phyloP scores from a whole-genome alignment of 1,139 yeast genomes.

The Saccharomyces hybrid region DNA sequence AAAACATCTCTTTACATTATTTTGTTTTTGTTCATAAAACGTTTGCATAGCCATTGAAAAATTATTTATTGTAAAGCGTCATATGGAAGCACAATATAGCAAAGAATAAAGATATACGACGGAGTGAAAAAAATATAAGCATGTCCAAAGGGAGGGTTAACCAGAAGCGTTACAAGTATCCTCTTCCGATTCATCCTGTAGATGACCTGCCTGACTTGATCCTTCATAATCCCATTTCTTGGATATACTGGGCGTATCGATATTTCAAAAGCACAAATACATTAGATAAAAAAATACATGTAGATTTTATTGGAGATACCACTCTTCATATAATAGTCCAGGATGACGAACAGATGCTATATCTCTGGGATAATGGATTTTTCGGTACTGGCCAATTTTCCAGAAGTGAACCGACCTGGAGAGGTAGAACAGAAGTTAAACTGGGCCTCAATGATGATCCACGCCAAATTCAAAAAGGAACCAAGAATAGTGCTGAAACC shows the following conservation, averaged over 20 bases:
- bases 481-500: slow-evolving; percentile 32
- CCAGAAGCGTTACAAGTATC: slow-evolving; percentile 30
- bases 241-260: slow-evolving; percentile 41
- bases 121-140: not conserved
- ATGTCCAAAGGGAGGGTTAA: slow-evolving; percentile 32
- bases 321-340: slow-evolving; percentile 33
- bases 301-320: slow-evolving; percentile 15
- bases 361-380: slow-evolving; percentile 79
- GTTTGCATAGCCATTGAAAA: not conserved
- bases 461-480: not conserved
- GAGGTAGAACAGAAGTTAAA: slow-evolving; percentile 51
- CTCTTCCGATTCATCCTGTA: slow-evolving; percentile 37
- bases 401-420: slow-evolving; percentile 91
- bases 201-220: slow-evolving; percentile 38
- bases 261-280: slow-evolving; percentile 24
- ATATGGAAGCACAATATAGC: not conserved
- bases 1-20: not conserved
- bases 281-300: slow-evolving; percentile 11
- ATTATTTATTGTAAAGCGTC: not conserved
- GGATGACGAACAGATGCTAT: slow-evolving; percentile 42
- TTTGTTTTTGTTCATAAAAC: not conserved
- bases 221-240: slow-evolving; percentile 55
- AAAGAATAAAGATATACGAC: not conserved
- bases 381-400: slow-evolving; percentile 90
- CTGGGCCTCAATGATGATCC: slow-evolving; percentile 15